Percentiles rank a stretch among this genome's conserved stretches.
phyloP scores from a whole-genome alignment of 176 grass and related monocot species.

The Eremochloa ophiuroides region DNA sequence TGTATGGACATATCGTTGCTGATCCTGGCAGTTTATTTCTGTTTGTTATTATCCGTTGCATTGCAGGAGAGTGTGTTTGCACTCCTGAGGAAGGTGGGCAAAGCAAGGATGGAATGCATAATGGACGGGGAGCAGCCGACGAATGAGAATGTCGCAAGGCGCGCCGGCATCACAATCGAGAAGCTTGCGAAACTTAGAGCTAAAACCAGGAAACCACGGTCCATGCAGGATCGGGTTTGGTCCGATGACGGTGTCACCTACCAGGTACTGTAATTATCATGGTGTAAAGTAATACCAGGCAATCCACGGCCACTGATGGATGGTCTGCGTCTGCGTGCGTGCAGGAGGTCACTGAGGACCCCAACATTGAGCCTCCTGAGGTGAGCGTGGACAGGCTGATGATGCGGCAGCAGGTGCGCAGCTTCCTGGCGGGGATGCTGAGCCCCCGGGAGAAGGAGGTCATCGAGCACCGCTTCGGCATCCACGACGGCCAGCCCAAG shows the following conservation, averaged over 20 bases:
- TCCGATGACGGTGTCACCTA: constrained; percentile 56
- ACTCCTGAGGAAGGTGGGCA: constrained; percentile 57
- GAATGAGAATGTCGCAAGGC: constrained; percentile 59
- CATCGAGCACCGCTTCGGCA: constrained; percentile 73
- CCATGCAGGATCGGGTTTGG: constrained; percentile 62
- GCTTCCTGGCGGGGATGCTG: constrained; percentile 57
- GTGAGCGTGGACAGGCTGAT: constrained; percentile 48
- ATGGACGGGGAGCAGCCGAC: constrained; percentile 63
- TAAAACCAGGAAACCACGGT: constrained; percentile 52
- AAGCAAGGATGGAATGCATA: constrained; percentile 59
- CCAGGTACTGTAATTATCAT: constrained; percentile 28
- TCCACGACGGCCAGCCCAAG: constrained; percentile 55
- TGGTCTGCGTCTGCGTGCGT: background rate
- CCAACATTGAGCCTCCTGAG: constrained; percentile 57
- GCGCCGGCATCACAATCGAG: constrained; percentile 56
- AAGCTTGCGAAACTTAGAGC: constrained; percentile 66
- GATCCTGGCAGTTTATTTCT: background rate
- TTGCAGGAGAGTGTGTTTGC: constrained; percentile 71
- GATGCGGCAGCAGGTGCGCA: constrained; percentile 70
- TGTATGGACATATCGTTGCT: background rate
- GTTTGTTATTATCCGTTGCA: background rate
- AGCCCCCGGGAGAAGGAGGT: constrained; percentile 79
- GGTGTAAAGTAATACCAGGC: too few species aligned
- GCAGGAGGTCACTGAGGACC: constrained; percentile 77
- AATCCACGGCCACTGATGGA: background rate